phyloP scores from a whole-genome alignment of 352 stramenopile genomes.

The Globisporangium orthogonon region DNA sequence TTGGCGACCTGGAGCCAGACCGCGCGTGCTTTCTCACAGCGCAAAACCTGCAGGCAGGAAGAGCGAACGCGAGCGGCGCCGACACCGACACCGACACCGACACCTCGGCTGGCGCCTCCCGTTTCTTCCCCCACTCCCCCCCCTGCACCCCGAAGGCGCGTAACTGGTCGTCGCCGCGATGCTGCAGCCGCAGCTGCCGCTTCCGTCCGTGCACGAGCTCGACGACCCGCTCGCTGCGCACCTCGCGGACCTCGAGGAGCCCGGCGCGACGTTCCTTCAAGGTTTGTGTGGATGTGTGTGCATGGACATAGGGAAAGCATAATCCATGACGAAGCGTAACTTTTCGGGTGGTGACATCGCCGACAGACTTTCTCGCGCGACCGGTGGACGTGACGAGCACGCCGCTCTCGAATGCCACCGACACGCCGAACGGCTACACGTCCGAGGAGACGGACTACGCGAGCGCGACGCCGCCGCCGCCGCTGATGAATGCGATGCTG shows the following conservation, averaged over 20 bases:
- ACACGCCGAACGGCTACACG: slow-evolving; percentile 76
- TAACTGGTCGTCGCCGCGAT: slow-evolving; percentile 5
- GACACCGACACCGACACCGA: no score
- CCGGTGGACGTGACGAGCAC: slow-evolving; percentile 16
- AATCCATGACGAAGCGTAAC: no score
- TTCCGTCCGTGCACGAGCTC: slow-evolving; percentile 55
- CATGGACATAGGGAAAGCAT: neutral
- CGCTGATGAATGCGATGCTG: neutral
- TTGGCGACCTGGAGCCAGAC: neutral
- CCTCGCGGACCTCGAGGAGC: slow-evolving; percentile 61
- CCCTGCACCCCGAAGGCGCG: neutral
- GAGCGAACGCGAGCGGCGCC: neutral
- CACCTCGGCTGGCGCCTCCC: no score
- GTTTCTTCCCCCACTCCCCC: neutral
- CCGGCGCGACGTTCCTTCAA: slow-evolving; percentile 60
- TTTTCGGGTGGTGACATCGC: neutral
- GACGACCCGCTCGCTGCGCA: slow-evolving; percentile 68
- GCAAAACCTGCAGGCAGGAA: neutral
- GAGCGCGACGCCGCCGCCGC: slow-evolving; percentile 25
- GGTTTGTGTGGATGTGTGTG: slow-evolving; percentile 17
- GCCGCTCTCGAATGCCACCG: slow-evolving; percentile 17
- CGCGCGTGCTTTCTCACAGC: neutral
- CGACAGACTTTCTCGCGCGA: slow-evolving; percentile 29
- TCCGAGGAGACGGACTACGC: slow-evolving; percentile 84
- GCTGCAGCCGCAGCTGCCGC: slow-evolving; percentile 49